Conservation (phyloP, 208 protist species). For the Acanthamoeba royreba region DNA sequence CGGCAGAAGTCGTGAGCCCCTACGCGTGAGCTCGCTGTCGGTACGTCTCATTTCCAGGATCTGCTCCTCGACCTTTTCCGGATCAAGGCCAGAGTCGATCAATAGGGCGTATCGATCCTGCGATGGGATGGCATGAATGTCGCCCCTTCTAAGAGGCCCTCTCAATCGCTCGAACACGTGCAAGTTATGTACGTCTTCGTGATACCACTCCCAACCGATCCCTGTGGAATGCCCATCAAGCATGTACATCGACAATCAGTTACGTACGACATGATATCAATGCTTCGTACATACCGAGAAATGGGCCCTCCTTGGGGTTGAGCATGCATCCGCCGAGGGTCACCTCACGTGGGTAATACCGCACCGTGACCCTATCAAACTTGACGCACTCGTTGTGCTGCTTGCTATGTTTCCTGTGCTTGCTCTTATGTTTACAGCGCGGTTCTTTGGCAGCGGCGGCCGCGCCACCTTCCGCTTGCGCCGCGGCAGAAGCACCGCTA, state of each 20-base stretch:
- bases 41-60: not conserved
- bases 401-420: not conserved
- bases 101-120: not conserved
- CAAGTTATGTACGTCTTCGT: conserved; percentile 2
- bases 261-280: not conserved
- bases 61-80: not conserved
- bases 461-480: not conserved
- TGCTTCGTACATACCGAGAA: not conserved
- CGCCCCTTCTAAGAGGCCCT: not conserved
- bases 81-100: not conserved
- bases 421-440: no score
- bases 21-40: not conserved
- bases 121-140: not conserved
- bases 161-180: not conserved
- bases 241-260: no score
- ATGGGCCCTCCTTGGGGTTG: not conserved
- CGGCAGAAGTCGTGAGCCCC: not conserved
- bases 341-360: not conserved
- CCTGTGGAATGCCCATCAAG: not conserved
- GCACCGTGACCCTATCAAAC: not conserved
- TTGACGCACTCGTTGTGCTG: not conserved
- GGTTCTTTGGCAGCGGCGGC: no score
- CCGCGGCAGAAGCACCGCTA: not conserved
- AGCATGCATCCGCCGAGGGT: conserved; percentile 15
- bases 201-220: conserved; percentile 20